These are phyloP conservation scores for Didymella glomerata DNA, from an alignment of 2,329 filamentous ascomycete genomes.

Conservation along the genomic window DNA sequence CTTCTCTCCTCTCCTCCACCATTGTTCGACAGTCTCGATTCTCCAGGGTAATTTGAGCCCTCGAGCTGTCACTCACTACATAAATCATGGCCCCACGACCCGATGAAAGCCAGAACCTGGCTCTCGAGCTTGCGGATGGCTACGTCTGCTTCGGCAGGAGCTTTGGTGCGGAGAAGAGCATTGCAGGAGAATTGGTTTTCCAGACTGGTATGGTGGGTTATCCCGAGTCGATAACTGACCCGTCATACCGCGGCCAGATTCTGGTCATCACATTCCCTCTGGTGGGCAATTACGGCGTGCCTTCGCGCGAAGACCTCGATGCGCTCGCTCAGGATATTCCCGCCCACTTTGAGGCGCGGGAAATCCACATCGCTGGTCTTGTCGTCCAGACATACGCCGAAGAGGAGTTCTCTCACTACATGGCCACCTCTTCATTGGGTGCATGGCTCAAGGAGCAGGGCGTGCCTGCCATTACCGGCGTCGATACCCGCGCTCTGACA, in stretches of 20 bases:
- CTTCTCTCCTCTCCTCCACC: constrained; percentile 34
- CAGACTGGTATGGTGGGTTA: constrained; percentile 99
- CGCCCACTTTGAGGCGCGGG: constrained; percentile 88
- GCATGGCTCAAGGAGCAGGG: constrained; percentile 96
- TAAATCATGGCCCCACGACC: constrained; percentile 43
- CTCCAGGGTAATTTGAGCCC: constrained; percentile 43
- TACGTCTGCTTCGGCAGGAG: constrained; percentile 91
- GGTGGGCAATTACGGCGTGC: constrained; percentile 97
- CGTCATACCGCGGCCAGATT: constrained; percentile 90
- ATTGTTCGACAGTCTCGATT: constrained; percentile 46
- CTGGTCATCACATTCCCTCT: constrained; percentile 95
- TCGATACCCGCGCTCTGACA: constrained; percentile 92
- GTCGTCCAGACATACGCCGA: constrained; percentile 91
- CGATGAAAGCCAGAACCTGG: constrained; percentile 68
- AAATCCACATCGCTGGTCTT: constrained; percentile 94
- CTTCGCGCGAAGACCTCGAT: constrained; percentile 84
- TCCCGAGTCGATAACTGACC: constrained; percentile 89
- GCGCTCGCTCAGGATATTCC: constrained; percentile 85
- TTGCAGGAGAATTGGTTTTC: constrained; percentile 97
- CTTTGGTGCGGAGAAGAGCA: constrained; percentile 94
- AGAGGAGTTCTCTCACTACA: constrained; percentile 93
- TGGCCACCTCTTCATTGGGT: constrained; percentile 88
- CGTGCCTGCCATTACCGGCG: constrained; percentile 90
- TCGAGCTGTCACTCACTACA: constrained; percentile 44
- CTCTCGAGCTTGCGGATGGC: constrained; percentile 93